phyloP scores from a whole-genome alignment of 129 eudicot genomes.

The Chrysanthemum seticuspe region DNA sequence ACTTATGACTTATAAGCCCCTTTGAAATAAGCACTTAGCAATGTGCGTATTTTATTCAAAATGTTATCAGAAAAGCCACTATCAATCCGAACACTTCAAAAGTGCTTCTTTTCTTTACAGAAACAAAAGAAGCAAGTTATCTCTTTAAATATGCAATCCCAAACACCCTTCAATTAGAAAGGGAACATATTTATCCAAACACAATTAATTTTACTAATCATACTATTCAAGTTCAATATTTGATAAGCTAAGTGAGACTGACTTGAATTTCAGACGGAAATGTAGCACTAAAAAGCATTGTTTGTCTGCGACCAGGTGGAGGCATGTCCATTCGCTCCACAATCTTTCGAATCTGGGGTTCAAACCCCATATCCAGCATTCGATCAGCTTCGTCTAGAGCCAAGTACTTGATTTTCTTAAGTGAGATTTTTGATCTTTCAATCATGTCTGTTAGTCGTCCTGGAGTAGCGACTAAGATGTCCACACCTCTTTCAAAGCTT shows the following conservation, averaged over 20 bases:
- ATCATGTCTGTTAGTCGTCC: slow-evolving; percentile 81
- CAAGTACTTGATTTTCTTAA: slow-evolving; percentile 52
- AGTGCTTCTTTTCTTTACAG: no score
- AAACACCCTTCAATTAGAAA: no score
- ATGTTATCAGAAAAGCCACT: no score
- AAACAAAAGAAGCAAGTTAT: no score
- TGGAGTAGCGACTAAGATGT: slow-evolving; percentile 85
- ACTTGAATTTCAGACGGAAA: slow-evolving; percentile 84
- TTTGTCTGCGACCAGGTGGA: slow-evolving; percentile 60
- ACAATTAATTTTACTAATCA: not conserved
- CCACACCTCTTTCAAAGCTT: slow-evolving; percentile 61
- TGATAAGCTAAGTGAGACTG: not conserved
- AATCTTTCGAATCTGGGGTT: slow-evolving; percentile 71
- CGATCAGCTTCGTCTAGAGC: slow-evolving; percentile 91
- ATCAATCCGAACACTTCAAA: no score
- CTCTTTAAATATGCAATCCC: no score
- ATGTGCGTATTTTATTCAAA: no score
- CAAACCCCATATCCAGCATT: slow-evolving; percentile 94
- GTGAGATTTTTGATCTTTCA: slow-evolving; percentile 66
- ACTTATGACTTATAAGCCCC: no score
- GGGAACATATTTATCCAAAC: no score
- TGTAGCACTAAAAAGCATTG: slow-evolving; percentile 89
- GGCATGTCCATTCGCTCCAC: slow-evolving; percentile 80
- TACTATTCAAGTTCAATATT: not conserved
- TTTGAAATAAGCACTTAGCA: no score